Percentiles rank a stretch among this genome's conserved stretches.
Conservation (phyloP, 495 filamentous ascomycete species). For the Elaphomyces granulatus region DNA sequence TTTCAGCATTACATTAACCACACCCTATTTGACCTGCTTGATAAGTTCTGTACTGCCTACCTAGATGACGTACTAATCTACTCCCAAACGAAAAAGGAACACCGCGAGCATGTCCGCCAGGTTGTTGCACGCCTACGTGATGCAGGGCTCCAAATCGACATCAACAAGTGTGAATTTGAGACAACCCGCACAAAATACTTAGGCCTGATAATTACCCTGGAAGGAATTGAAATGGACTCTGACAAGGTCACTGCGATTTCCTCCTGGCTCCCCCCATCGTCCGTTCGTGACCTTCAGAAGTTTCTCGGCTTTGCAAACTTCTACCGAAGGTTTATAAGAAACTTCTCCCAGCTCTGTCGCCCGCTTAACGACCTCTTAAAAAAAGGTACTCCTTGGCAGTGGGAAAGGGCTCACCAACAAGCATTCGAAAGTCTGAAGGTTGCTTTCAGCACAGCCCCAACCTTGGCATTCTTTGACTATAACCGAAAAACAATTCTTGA, state of each 20-base stretch:
- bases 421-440: constrained; percentile 51
- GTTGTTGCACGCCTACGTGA: constrained; percentile 11
- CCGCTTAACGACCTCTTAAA: constrained; percentile 7
- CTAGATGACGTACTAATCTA: constrained; percentile 20
- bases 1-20: constrained; percentile 2
- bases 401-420: constrained; percentile 46
- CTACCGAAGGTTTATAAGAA: constrained; percentile 18
- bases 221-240: constrained; percentile 14
- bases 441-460: constrained; percentile 4
- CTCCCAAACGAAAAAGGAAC: constrained; percentile 7
- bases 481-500: constrained; percentile 9
- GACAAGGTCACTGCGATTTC: constrained; percentile 14
- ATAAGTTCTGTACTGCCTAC: constrained; percentile 17
- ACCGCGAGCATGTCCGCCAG: constrained; percentile 10
- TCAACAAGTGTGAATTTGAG: constrained; percentile 20
- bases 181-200: constrained; percentile 11
- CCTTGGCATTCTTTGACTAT: constrained; percentile 13
- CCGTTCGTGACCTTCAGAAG: constrained; percentile 10
- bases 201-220: constrained; percentile 10
- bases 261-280: constrained; percentile 10
- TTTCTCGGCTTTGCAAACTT: constrained; percentile 26
- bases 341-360: constrained; percentile 9
- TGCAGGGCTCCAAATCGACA: constrained; percentile 12
- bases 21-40: constrained; percentile 13
- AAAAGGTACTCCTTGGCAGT: constrained; percentile 8